Conservation (phyloP, 371 early-diverging fungal species). For the Synchytrium microbalum region DNA sequence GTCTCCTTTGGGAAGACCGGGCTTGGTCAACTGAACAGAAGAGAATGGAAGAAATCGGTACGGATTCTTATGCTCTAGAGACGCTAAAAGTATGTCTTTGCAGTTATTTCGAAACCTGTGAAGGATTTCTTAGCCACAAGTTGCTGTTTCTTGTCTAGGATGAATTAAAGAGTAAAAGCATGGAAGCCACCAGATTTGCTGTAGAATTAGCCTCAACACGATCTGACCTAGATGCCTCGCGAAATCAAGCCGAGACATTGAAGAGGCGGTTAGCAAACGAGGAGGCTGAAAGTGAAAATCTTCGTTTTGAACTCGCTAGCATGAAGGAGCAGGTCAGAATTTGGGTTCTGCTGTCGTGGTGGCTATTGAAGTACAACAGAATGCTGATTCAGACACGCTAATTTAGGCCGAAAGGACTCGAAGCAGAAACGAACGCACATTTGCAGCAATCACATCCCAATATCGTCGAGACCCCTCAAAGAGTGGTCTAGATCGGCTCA, state of each 20-base stretch:
- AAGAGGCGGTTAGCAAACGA: conserved; percentile 13
- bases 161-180: neutral
- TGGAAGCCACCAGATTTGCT: neutral
- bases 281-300: conserved; percentile 6
- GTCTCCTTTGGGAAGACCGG: neutral
- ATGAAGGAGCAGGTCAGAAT: conserved; percentile 13
- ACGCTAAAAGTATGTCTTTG: neutral
- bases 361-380: too few species aligned
- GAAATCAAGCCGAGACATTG: neutral
- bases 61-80: neutral
- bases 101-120: neutral
- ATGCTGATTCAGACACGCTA: too few species aligned
- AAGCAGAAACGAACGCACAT: conserved; percentile 19
- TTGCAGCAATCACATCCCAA: conserved; percentile 17
- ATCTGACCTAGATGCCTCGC: neutral
- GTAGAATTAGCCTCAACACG: neutral
- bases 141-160: neutral
- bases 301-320: conserved; percentile 14
- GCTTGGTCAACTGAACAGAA: neutral
- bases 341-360: too few species aligned
- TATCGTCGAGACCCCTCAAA: conserved; percentile 14
- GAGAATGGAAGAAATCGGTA: neutral
- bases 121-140: too few species aligned
- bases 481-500: conserved; percentile 27
- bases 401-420: conserved; percentile 17